Conservation (phyloP, 108 stramenopile genomes). For the Fragilariopsis cylindrus region DNA sequence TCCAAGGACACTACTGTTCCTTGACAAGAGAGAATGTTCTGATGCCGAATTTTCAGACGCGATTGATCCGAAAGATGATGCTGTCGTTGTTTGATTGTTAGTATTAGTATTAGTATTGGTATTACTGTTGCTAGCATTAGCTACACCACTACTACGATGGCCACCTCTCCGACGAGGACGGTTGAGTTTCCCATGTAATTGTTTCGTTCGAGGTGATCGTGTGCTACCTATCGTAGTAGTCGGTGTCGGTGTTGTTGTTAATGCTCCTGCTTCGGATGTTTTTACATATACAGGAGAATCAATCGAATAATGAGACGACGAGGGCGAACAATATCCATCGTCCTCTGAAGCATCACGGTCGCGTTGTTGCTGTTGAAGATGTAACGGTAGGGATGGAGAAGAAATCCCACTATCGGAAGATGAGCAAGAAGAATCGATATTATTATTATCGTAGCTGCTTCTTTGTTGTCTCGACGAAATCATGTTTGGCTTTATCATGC, state of each 20-base stretch:
- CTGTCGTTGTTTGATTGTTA: background rate
- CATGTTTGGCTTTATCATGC: no score
- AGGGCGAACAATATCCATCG: background rate
- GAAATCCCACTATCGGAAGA: slow-evolving; percentile 11
- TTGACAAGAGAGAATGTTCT: slow-evolving; percentile 10
- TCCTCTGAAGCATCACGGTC: background rate
- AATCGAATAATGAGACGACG: background rate
- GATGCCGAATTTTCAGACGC: slow-evolving; percentile 2
- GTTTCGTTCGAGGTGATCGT: slow-evolving; percentile 8
- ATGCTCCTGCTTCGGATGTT: background rate
- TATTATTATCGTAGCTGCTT: background rate
- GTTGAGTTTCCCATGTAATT: slow-evolving; percentile 6
- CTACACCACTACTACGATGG: slow-evolving; percentile 1
- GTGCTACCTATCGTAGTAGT: slow-evolving; percentile 2
- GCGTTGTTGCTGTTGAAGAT: slow-evolving; percentile 5
- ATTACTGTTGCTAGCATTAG: no score
- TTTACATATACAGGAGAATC: background rate
- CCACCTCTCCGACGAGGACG: slow-evolving; percentile 9
- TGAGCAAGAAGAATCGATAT: slow-evolving; percentile 9
- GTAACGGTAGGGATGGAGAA: slow-evolving; percentile 12
- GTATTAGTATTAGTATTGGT: background rate
- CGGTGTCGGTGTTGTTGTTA: slow-evolving; percentile 3
- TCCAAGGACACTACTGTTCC: background rate
- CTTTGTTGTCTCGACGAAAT: background rate
- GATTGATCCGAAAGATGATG: background rate